Base-by-base conservation (phyloP, 176 grass and related monocot species). In the Leersia perrieri region DNA sequence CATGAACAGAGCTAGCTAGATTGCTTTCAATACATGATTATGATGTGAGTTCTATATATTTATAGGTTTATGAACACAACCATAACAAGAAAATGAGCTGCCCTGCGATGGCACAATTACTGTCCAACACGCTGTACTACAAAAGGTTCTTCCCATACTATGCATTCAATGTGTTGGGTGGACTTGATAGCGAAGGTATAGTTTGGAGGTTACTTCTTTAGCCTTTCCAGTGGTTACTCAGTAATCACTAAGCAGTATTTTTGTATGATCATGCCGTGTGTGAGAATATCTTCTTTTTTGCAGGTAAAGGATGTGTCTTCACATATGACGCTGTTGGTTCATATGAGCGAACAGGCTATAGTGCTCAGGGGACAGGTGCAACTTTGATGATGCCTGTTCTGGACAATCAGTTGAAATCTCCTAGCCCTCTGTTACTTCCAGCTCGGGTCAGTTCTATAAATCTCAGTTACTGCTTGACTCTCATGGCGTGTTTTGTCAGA, bases 41-140 rank as follows among this genome's bases (percentile, higher is more conserved):
- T 85, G 15, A 71, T 78, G 42, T 28, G n/a, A 42, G 2, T 9
- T 77, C 72, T 88, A 2, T 61, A 4, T 5, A 0, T 57, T 65
- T 67, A 30, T 77, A 93, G 91, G 64, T 83, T 22, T 93, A 90
- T 77, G 85, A 93, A 31, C 85, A 90, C 62, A 81, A 69, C 39
- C 85, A 90, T 89, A 93, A 88, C 73, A 93, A 93, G 85, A 87
- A 93, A 77, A 93, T 88, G 88, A 93, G 78, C 74, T 93, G 91
- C 63, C 88, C 91, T 73, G 91, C 91, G 4, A 88, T 90, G 88
- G 88, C 88, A 1, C 88, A 90, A 27, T 86, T 93, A 20, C 47
- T 93, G 12, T 88, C 88, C 2, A 93, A 90, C 76, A 93, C 88
- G 9, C 91, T 93, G 26, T 93, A 93, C 70, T 90, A 88, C 39